Base-by-base conservation (phyloP, 495 filamentous ascomycete genomes). In the Aspergillus biplanus region DNA sequence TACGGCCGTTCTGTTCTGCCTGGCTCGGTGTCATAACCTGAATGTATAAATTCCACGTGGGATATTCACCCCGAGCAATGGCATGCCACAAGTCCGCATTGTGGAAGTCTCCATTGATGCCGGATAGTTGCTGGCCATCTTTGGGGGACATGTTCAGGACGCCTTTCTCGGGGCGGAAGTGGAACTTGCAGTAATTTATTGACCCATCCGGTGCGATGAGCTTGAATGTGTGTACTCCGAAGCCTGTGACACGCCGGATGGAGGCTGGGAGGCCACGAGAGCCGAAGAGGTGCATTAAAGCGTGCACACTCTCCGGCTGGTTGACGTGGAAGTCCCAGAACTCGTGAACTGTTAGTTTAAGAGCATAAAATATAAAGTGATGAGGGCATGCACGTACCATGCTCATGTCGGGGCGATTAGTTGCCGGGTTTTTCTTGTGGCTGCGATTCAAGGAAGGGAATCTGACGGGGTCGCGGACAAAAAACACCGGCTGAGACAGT, bases 271-370 rank as follows among this genome's bases (percentile, higher is more conserved):
- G 85, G 46, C 88, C 89, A 49, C 86, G 83, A 60, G 87, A 85
- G 13, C 80, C 80, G 67, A 91, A 91, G 21, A 91, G 78, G 58
- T 83, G 80, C 87, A 91, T 89, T 37, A 91, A 69, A n/a, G 82
- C 79, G 72, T 91, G 89, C 15, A 86, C 78, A 39, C 83, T 75
- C 59, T 75, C 72, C n/a, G 65, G 68, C 16, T 71, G 65, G 58
- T 72, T 72, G 21, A 59, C 59, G 50, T 75, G 72, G 63, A 75
- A 75, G 54, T 88, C 86, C 85, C 84, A 88, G 70, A 86, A 87
- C 73, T 75, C 11, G 31, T 34, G 3, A 67, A 67, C 1, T 42
- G 32, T 35, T 52, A 39, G 37, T 32, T 18, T 6, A 2, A 16
- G 33, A 0, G 33, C 13, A 32, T 3, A 0, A 3, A 3, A 27